A percentile compares a stretch with the other conserved stretches of the same genome.
These are phyloP conservation scores for Schizosaccharomyces osmophilus DNA, from an alignment of 805 yeast species.

Conservation along the genomic window DNA sequence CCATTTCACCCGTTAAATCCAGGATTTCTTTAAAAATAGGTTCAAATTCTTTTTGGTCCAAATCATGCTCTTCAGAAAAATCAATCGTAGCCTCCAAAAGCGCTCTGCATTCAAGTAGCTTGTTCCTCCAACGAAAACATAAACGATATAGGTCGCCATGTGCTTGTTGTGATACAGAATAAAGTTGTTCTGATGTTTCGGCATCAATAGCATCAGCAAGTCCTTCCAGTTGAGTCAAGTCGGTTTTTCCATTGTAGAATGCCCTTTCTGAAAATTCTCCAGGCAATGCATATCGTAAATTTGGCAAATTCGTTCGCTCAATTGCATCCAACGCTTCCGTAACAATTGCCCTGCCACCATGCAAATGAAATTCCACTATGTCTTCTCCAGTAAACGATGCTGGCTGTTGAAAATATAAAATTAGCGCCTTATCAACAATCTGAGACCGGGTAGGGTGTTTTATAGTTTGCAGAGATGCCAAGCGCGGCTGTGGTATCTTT, in stretches of 20 bases:
- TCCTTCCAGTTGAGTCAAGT: conserved; percentile 77
- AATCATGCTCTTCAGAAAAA: conserved; percentile 80
- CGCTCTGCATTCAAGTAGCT: conserved; percentile 43
- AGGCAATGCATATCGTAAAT: conserved; percentile 56
- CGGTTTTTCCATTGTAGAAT: conserved; percentile 59
- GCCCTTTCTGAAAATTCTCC: conserved; percentile 86
- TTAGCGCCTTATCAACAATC: conserved; percentile 55
- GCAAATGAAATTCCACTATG: conserved; percentile 64
- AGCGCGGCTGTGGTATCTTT: conserved; percentile 4
- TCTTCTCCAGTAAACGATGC: conserved; percentile 84
- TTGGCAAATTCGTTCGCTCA: conserved; percentile 5
- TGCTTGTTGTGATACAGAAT: neutral
- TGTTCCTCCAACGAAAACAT: conserved; percentile 42
- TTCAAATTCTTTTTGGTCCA: conserved; percentile 29
- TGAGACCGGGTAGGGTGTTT: conserved; percentile 3
- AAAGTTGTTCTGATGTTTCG: conserved; percentile 61
- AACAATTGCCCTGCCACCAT: conserved; percentile 79
- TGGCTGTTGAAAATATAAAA: conserved; percentile 46
- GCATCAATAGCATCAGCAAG: conserved; percentile 73
- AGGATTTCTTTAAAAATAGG: conserved; percentile 28
- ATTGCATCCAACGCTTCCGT: conserved; percentile 28
- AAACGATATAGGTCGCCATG: conserved; percentile 31
- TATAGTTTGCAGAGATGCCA: conserved; percentile 6
- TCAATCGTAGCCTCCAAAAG: conserved; percentile 70
- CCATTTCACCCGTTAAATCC: conserved; percentile 22